Evolutionary conservation across 140 eudicot species (phyloP).

Genomic region (Cichorium intybus): DNA sequence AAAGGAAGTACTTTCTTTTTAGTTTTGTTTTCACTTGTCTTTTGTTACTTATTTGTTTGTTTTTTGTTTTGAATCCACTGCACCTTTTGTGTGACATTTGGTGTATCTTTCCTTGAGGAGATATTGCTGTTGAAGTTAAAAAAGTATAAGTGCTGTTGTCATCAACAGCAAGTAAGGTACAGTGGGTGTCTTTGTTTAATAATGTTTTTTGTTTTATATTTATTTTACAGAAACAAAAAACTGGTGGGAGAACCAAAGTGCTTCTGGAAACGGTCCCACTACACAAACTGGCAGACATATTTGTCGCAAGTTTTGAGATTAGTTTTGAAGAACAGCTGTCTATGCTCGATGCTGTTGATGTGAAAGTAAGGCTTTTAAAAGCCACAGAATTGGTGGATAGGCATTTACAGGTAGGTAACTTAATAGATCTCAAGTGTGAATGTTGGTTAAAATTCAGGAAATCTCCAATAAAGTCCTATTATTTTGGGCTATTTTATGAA

Average conservation of each 20-base stretch:
- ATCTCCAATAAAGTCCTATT: too few species aligned
- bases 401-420: constrained; percentile 85
- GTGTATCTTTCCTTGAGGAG: neutral
- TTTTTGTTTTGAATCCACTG: neutral
- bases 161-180: too few species aligned
- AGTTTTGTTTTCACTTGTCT: neutral
- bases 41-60: neutral
- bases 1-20: too few species aligned
- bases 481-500: too few species aligned
- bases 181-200: too few species aligned
- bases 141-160: too few species aligned
- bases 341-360: constrained; percentile 96
- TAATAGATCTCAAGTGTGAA: neutral
- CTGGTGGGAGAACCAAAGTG: constrained; percentile 88
- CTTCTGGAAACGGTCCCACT: constrained; percentile 94
- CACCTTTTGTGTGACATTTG: too few species aligned
- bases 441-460: too few species aligned
- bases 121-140: constrained; percentile 10
- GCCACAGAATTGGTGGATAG: constrained; percentile 94
- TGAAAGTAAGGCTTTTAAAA: constrained; percentile 87
- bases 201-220: neutral
- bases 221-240: constrained; percentile 76
- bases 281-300: constrained; percentile 93
- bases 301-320: constrained; percentile 97
- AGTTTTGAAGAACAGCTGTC: constrained; percentile 97